Evolutionary conservation across 1,284 basidiomycete species (phyloP), one percentile per base, ranked within the genome.

Genomic region (Papiliotrema terrestris): DNA sequence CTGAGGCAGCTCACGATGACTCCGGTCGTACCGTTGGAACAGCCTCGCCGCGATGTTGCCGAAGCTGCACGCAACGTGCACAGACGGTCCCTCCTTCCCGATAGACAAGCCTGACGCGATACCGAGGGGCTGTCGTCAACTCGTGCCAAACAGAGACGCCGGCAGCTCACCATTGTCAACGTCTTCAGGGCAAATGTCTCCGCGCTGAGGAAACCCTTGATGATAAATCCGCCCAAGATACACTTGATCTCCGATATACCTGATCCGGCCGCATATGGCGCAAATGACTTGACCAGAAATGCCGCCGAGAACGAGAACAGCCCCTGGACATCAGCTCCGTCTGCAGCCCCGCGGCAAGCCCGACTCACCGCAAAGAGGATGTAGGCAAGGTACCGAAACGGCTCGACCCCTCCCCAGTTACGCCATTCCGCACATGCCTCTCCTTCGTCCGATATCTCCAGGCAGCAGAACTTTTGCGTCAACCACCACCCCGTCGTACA

Each of bases 211-310:
- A 89, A 99, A 0, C 92, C 92, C 74, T 95, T 87, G 86, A 98
- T 98, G 67, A 93, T 83, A 76, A 99, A 98, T 1, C 96, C 96
- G 5, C 91, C 91, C 20, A 99, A 79, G 65, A 98, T 98, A 74
- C 94, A 98, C 72, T 98, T 99, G 78, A 99, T 98, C 77, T 99
- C 96, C 23, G 93, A 92, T 56, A 99, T 98, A 52, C 96, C 96
- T 58, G 93, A 97, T 4, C 96, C 95, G 8, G 96, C 96, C 9
- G 96, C 93, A 73, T 96, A 96, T 51, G 88, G 93, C 2, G 95
- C 93, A 67, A 96, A 86, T 3, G 84, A 84, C 49, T 84, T 84
- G 52, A 98, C 96, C 2, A 98, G 82, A 69, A 91, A 90, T 0
- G 93, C 88, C 3, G 93, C 88, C 5, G 86, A 80, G 67, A 88